Evolutionary conservation across 306 rosid species (phyloP).

Genomic region (Ochetophila trinervis): DNA sequence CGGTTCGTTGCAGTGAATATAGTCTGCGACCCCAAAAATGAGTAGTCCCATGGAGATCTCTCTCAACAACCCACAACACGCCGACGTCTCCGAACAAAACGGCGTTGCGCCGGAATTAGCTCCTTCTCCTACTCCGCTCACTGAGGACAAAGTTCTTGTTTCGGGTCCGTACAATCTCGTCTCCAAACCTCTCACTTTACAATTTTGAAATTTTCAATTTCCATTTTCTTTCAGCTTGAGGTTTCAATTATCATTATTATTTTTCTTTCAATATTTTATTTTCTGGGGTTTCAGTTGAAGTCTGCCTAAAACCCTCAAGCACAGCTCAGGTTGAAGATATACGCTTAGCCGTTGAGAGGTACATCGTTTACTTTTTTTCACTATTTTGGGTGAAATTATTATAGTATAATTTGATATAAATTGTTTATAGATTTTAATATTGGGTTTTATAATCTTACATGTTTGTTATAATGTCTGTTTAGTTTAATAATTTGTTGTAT

Average conservation of each 20-base stretch:
- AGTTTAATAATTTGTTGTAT: not conserved
- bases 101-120: conserved; percentile 32
- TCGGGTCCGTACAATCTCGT: conserved; percentile 46
- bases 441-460: not conserved
- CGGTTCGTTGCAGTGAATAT: conserved; percentile 11
- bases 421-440: too few relatives aligned
- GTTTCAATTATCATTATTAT: not conserved
- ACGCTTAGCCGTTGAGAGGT: conserved; percentile 75
- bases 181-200: not conserved
- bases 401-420: not conserved
- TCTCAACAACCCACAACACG: conserved; percentile 35
- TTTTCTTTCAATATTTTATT: conserved; percentile 1
- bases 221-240: conserved; percentile 5
- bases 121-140: conserved; percentile 29
- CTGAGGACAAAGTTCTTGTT: conserved; percentile 59
- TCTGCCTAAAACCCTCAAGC: conserved; percentile 75
- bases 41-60: conserved; percentile 69
- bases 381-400: not conserved
- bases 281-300: conserved; percentile 57
- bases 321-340: conserved; percentile 65
- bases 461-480: conserved; percentile 11
- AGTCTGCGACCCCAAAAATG: conserved; percentile 36
- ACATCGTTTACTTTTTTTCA: not conserved
- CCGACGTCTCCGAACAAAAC: conserved; percentile 33
- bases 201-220: not conserved